phyloP scores from a whole-genome alignment of 306 rosid genomes.

The Alnus rubra region DNA sequence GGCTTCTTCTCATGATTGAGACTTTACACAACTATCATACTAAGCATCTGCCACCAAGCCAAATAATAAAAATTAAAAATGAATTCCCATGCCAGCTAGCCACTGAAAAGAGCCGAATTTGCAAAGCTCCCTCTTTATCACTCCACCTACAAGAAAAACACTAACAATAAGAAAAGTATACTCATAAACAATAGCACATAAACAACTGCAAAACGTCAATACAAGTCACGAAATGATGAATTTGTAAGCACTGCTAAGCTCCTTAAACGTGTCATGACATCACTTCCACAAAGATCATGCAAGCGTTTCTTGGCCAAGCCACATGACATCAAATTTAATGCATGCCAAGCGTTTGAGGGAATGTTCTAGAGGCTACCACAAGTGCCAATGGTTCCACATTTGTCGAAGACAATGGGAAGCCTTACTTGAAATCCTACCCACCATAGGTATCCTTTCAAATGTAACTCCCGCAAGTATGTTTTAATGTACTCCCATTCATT shows the following conservation, averaged over 20 bases:
- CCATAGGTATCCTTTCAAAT: not conserved
- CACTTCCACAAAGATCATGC: not conserved
- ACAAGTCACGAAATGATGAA: not conserved
- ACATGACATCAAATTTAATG: not conserved
- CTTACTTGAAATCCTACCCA: not conserved
- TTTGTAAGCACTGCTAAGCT: not conserved
- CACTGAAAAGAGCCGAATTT: not conserved
- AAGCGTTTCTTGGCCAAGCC: not conserved
- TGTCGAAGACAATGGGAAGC: not conserved
- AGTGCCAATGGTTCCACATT: not conserved
- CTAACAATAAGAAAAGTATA: not conserved
- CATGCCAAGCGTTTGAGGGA: not conserved
- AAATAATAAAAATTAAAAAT: not conserved
- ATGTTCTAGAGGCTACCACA: not conserved
- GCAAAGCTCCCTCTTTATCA: not conserved
- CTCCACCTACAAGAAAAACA: not conserved
- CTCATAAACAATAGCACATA: not conserved
- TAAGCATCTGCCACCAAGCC: not conserved
- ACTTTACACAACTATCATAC: not conserved
- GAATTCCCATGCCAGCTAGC: not conserved
- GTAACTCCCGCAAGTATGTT: not conserved
- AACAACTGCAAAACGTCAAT: not conserved
- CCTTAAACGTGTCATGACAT: no score
- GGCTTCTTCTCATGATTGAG: not conserved
- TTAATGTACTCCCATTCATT: not conserved